phyloP scores from a whole-genome alignment of 2,329 filamentous ascomycete genomes.

The Botrytis paeoniae region DNA sequence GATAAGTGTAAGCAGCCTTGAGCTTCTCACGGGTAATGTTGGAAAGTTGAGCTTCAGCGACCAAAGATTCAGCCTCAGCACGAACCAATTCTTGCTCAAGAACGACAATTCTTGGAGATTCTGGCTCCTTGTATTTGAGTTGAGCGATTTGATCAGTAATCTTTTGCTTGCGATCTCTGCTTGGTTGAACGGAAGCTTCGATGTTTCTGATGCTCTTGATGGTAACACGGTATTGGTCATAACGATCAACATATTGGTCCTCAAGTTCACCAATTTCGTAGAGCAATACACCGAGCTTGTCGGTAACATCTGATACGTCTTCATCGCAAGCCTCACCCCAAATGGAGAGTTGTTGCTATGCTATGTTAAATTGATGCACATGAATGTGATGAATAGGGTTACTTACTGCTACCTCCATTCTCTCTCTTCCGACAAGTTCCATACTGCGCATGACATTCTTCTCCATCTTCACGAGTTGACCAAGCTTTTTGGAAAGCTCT shows the following conservation, averaged over 20 bases:
- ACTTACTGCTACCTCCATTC: slow-evolving; percentile 96
- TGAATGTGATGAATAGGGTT: not conserved
- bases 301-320: slow-evolving; percentile 96
- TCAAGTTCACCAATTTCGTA: slow-evolving; percentile 94
- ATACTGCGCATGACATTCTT: slow-evolving; percentile 99
- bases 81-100: slow-evolving; percentile 98
- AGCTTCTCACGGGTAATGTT: slow-evolving; percentile 99
- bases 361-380: slow-evolving; percentile 21
- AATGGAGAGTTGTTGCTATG: slow-evolving; percentile 93
- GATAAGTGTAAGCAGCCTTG: slow-evolving; percentile 96
- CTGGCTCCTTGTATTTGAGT: slow-evolving; percentile 99
- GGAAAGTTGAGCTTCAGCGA: slow-evolving; percentile 95
- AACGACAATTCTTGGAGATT: slow-evolving; percentile 95
- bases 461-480: slow-evolving; percentile 99
- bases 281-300: slow-evolving; percentile 95
- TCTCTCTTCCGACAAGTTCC: slow-evolving; percentile 89
- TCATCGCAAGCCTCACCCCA: slow-evolving; percentile 97
- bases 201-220: slow-evolving; percentile 99
- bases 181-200: slow-evolving; percentile 95
- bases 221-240: slow-evolving; percentile 98
- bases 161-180: slow-evolving; percentile 98
- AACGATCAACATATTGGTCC: slow-evolving; percentile 95
- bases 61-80: slow-evolving; percentile 96
- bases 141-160: slow-evolving; percentile 98
- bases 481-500: slow-evolving; percentile 95